Percentiles rank a stretch among this genome's conserved stretches.
Evolutionary conservation across 1,284 basidiomycete species (phyloP).

Genomic region (Malassezia obtusa): DNA sequence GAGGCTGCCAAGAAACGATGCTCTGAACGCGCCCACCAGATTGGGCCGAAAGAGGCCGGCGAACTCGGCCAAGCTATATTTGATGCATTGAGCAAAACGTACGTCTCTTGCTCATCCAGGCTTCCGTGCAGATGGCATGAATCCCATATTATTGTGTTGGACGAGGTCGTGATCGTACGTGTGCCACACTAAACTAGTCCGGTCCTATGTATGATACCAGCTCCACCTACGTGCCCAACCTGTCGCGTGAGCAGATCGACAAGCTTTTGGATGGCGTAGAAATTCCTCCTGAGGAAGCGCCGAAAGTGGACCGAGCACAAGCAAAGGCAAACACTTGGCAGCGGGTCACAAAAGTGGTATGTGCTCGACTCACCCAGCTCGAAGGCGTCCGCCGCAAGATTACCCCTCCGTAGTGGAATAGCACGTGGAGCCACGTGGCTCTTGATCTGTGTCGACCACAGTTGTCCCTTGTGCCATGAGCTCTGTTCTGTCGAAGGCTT

Average conservation of each 20-base stretch:
- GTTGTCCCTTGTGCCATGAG: neutral
- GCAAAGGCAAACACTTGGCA: constrained; percentile 37
- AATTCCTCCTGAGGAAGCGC: constrained; percentile 6
- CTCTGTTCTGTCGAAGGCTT: constrained; percentile 27
- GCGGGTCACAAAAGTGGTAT: constrained; percentile 37
- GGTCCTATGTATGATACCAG: constrained; percentile 31
- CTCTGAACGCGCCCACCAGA: constrained; percentile 22
- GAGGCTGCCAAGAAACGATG: constrained; percentile 27
- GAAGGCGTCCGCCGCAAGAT: constrained; percentile 11
- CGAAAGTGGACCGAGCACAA: constrained; percentile 23
- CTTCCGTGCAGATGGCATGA: constrained; percentile 45
- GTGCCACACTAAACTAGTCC: constrained; percentile 4
- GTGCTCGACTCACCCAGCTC: constrained; percentile 17
- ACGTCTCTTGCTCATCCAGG: constrained; percentile 19
- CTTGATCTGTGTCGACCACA: neutral
- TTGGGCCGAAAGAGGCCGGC: constrained; percentile 30
- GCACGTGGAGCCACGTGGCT: constrained; percentile 3
- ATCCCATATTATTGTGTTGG: constrained; percentile 45
- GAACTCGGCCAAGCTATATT: constrained; percentile 34
- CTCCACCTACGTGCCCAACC: constrained; percentile 33
- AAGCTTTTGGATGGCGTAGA: constrained; percentile 16
- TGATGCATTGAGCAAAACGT: constrained; percentile 45
- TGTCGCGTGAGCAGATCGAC: constrained; percentile 26
- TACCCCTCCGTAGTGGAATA: neutral
- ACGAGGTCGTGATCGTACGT: constrained; percentile 36